These are phyloP conservation scores for Isatis tinctoria DNA, from an alignment of 345 rosid genomes.

Conservation along the genomic window DNA sequence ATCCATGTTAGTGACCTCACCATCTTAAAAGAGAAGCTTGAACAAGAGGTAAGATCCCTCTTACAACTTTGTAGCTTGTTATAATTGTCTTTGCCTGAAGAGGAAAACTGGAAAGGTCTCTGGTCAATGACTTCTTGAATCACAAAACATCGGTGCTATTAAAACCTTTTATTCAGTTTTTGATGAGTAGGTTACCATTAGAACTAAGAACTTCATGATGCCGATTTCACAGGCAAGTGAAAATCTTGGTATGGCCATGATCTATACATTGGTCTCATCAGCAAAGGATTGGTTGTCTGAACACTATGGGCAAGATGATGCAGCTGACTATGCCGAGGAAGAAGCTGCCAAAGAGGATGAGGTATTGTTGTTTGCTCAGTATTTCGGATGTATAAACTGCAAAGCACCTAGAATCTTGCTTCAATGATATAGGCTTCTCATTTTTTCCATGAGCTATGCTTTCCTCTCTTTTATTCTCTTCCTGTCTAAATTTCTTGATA, in stretches of 20 bases:
- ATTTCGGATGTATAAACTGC: background rate
- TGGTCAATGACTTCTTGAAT: background rate
- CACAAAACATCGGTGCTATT: background rate
- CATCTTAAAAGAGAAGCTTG: conserved; percentile 77
- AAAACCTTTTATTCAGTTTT: background rate
- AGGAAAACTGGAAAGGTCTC: background rate
- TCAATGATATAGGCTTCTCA: background rate
- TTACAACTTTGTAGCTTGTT: background rate
- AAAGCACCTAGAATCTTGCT: background rate
- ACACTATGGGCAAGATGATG: conserved; percentile 57
- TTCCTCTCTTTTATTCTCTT: conserved; percentile 8
- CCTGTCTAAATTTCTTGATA: conserved; percentile 9
- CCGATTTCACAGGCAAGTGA: conserved; percentile 63
- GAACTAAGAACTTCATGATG: background rate
- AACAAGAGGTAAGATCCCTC: conserved; percentile 62
- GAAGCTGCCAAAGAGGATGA: conserved; percentile 78
- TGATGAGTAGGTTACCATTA: background rate
- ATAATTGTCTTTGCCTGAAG: background rate
- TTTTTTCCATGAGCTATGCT: background rate
- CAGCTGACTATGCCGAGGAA: conserved; percentile 37
- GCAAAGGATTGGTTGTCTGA: conserved; percentile 95
- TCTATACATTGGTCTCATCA: conserved; percentile 81
- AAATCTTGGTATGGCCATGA: conserved; percentile 98
- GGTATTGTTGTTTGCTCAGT: conserved; percentile 42
- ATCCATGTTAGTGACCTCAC: conserved; percentile 67